Evolutionary conservation across 2,329 filamentous ascomycete species (phyloP).

Genomic region (Graphilbum sp.): DNA sequence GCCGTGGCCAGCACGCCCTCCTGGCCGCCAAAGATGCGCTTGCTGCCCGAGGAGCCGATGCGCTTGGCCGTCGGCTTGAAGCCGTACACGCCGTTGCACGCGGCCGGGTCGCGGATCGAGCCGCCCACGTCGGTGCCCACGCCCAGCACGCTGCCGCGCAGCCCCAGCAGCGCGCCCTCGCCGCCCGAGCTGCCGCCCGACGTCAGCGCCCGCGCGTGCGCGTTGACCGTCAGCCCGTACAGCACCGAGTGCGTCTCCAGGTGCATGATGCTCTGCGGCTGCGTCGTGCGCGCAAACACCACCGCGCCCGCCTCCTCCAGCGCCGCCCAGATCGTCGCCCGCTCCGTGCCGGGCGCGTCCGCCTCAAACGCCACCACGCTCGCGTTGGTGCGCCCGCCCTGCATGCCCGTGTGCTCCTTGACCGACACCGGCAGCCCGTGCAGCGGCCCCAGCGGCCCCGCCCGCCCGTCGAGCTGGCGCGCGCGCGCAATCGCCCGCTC

Average conservation of each 20-base stretch:
- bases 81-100: slow-evolving; percentile 15
- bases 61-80: slow-evolving; percentile 8
- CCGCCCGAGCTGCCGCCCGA: slow-evolving; percentile 21
- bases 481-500: slow-evolving; percentile 16
- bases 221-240: slow-evolving; percentile 18
- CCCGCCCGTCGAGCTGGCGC: slow-evolving; percentile 15
- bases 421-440: slow-evolving; percentile 23
- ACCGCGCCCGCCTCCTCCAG: slow-evolving; percentile 11
- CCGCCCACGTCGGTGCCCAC: slow-evolving; percentile 19
- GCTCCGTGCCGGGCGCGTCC: neutral
- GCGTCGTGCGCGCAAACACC: slow-evolving; percentile 10
- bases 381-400: neutral
- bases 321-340: neutral
- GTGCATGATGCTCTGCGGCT: slow-evolving; percentile 12
- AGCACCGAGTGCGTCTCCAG: slow-evolving; percentile 19
- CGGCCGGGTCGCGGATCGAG: slow-evolving; percentile 13
- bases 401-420: slow-evolving; percentile 14
- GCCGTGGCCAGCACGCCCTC: neutral
- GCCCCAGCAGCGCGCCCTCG: slow-evolving; percentile 17
- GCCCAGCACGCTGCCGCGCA: slow-evolving; percentile 19
- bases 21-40: neutral
- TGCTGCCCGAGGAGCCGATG: neutral
- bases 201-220: slow-evolving; percentile 16
- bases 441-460: slow-evolving; percentile 17
- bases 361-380: slow-evolving; percentile 10